These are phyloP conservation scores for Pythium phragmiticola DNA, from an alignment of 352 stramenopile genomes.

Conservation along the genomic window DNA sequence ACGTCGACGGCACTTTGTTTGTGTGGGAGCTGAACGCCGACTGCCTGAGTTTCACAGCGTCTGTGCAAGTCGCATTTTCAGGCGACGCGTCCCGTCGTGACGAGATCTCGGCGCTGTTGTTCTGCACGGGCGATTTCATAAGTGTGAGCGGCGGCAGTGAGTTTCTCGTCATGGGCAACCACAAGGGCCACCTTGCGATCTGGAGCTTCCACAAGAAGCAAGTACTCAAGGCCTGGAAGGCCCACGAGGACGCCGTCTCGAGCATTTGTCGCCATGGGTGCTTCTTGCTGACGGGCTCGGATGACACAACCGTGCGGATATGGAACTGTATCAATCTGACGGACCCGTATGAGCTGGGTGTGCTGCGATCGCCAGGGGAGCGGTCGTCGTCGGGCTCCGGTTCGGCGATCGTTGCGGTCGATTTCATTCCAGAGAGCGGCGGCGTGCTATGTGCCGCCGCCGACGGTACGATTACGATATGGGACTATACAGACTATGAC, in stretches of 20 bases:
- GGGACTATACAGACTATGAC: conserved; percentile 56
- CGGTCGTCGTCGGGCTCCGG: conserved; percentile 36
- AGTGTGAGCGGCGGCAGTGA: conserved; percentile 35
- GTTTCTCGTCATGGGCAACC: conserved; percentile 59
- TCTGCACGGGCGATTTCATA: conserved; percentile 52
- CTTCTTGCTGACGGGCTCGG: conserved; percentile 78
- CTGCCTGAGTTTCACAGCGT: conserved; percentile 23
- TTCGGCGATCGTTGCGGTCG: conserved; percentile 53
- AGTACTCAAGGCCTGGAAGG: conserved; percentile 47
- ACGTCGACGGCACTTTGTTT: conserved; percentile 44
- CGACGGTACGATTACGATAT: conserved; percentile 59
- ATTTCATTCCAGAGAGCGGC: conserved; percentile 37
- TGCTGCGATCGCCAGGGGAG: conserved; percentile 38
- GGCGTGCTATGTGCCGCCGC: conserved; percentile 45
- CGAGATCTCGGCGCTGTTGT: conserved; percentile 52
- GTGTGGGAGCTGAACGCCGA: conserved; percentile 59
- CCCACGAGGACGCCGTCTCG: conserved; percentile 49
- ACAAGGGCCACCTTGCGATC: conserved; percentile 50
- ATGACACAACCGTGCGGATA: conserved; percentile 59
- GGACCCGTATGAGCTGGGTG: conserved; percentile 55
- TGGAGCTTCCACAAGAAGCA: conserved; percentile 54
- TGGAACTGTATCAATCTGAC: conserved; percentile 58
- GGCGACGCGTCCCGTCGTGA: conserved; percentile 32
- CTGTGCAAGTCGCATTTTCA: conserved; percentile 12
- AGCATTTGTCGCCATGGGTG: conserved; percentile 59